Base-by-base conservation (phyloP, 2,329 filamentous ascomycete genomes). In the Pestalotiopsis sp. region DNA sequence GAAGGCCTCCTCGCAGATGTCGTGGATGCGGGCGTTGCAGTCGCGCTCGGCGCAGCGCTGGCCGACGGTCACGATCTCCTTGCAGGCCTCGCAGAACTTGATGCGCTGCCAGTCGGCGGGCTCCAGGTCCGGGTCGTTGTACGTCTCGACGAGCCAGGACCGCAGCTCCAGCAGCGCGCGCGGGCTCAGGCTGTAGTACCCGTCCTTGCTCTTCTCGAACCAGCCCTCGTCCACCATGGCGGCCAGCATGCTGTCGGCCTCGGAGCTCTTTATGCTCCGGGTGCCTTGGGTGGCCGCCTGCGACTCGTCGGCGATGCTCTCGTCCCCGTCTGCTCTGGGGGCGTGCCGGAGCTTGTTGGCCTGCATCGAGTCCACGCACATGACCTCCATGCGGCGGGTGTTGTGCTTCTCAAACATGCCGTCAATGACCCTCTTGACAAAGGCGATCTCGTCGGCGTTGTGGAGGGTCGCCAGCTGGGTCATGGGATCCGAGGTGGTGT, bases 391-490 rank as follows among this genome's bases (percentile, higher is more conserved):
- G n/a, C 89, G 85, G 9, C 85, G 86, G 0, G 91, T 93, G 77
- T 98, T 98, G 82, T 94, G 90, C 23, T 89, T 92, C 72, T 97
- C 93, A 77, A 98, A 99, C 89, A 99, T 97, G 74, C 88, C 90
- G 78, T 98, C 95, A 0, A 99, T 87, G 3, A 98, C 79, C 9
- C 96, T 87, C 80, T 97, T 96, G 67, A 98, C 89, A 78, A 94
- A 99, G 0, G 92, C 90, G 39, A 98, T 67, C 58, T 67, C 52
- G 36, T 67, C 66, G 3, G 66, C n/a, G 12, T 38, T 59, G 58
- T 67, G 66, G 5, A 67, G 31, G 11, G 66, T 67, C 1, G 66
- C 66, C 39, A 67, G 66, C 39, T 67, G 66, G 14, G 94, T 97
- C 69, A 95, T 84, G 0, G 91, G 84, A 79, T 99, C 96, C 70